Conservation (phyloP, 2,329 filamentous ascomycete species). For the Talaromyces rugulosus region DNA sequence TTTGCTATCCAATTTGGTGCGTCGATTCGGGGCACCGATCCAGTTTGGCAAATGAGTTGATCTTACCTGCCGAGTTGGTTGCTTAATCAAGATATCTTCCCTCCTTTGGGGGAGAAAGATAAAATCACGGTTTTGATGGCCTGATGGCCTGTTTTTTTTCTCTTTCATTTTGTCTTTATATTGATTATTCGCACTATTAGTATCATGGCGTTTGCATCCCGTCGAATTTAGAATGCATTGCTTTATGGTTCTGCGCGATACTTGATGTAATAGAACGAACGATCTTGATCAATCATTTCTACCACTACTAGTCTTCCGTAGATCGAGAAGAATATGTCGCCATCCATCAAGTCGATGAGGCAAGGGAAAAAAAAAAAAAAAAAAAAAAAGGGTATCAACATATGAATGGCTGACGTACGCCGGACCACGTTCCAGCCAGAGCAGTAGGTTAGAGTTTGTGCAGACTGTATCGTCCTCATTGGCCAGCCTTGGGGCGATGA, state of each 20-base stretch:
- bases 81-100: background rate
- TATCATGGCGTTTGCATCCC: constrained; percentile 5
- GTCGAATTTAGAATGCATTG: constrained; percentile 6
- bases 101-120: background rate
- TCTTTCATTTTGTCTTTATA: background rate
- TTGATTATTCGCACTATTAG: background rate
- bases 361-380: too few species aligned
- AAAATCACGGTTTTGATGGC: background rate
- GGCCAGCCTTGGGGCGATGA: too few species aligned
- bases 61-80: background rate
- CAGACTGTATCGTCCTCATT: too few species aligned
- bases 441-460: background rate
- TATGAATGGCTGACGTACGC: background rate
- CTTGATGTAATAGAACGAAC: background rate
- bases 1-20: background rate
- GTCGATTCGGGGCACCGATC: background rate
- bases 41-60: background rate
- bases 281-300: background rate
- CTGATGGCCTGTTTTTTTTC: background rate
- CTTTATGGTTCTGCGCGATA: background rate
- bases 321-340: background rate
- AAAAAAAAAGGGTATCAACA: too few species aligned
- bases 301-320: background rate
- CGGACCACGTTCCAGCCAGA: background rate
- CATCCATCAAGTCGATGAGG: background rate